Conservation (phyloP, 768 basidiomycete genomes). For the Trametopsis cervina region DNA sequence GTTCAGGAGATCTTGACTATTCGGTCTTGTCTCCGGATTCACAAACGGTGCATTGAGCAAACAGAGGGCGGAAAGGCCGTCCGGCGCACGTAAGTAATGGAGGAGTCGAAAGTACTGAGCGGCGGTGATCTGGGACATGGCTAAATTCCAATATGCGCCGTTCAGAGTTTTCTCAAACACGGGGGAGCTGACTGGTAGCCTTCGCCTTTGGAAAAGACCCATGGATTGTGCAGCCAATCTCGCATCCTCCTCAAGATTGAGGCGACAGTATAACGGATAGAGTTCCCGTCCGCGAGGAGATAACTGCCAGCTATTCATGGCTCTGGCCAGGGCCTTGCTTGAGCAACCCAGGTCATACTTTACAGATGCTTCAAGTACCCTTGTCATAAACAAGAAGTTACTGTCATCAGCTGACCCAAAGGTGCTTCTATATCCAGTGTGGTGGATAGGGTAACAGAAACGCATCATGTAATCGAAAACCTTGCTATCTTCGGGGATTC, state of each 20-base stretch:
- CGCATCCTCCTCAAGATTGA: constrained; percentile 15
- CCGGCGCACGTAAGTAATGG: constrained; percentile 6
- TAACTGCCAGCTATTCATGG: neutral
- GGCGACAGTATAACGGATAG: constrained; percentile 15
- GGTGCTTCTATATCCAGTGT: too few relatives aligned
- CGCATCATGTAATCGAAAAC: constrained; percentile 16
- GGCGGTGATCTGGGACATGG: constrained; percentile 12
- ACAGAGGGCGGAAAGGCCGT: too few relatives aligned
- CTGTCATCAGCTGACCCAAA: constrained; percentile 4
- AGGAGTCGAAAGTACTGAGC: constrained; percentile 15
- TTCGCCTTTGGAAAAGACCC: neutral
- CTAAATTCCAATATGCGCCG: constrained; percentile 7
- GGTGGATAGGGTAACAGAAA: constrained; percentile 18
- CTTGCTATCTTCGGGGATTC: constrained; percentile 9
- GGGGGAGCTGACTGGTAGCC: neutral
- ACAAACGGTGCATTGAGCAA: too few relatives aligned
- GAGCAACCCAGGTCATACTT: constrained; percentile 23
- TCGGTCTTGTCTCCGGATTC: too few relatives aligned
- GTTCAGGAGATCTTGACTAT: too few relatives aligned
- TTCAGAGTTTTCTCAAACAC: neutral
- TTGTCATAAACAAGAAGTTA: constrained; percentile 7
- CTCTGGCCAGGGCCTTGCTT: constrained; percentile 9
- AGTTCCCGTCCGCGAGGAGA: constrained; percentile 9
- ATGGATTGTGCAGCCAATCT: constrained; percentile 6
- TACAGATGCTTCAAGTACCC: constrained; percentile 17